Evolutionary conservation across 371 early-diverging fungal species (phyloP).

Genomic region (Catenaria anguillulae): DNA sequence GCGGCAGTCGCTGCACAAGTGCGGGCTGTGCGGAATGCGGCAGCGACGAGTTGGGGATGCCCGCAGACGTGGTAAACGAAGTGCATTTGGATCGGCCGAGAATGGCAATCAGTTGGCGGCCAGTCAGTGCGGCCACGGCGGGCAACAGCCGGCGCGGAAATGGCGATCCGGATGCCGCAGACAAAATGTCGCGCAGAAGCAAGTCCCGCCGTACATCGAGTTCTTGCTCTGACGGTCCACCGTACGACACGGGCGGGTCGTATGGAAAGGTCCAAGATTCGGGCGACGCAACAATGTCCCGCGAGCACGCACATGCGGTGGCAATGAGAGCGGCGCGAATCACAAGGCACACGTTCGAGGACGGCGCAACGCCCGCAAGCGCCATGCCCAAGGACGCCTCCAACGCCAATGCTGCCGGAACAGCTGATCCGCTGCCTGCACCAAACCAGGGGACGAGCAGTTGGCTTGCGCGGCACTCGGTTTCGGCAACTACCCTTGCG

Average conservation of each 20-base stretch:
- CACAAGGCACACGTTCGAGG: neutral
- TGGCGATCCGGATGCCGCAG: neutral
- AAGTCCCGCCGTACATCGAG: slow-evolving; percentile 1
- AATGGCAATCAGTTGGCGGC: neutral
- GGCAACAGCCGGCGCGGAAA: neutral
- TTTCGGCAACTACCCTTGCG: neutral
- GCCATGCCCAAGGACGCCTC: neutral
- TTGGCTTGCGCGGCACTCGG: neutral
- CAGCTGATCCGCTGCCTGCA: no score
- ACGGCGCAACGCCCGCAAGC: neutral
- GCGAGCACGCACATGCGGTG: neutral
- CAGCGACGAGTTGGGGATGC: no score
- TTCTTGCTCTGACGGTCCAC: neutral
- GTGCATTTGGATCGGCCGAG: neutral
- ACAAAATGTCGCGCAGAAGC: neutral
- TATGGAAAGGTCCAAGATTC: neutral
- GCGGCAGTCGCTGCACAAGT: no score
- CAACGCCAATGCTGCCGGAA: neutral
- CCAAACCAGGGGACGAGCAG: no score
- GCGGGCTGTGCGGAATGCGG: no score
- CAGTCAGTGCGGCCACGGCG: neutral
- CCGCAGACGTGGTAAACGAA: no score
- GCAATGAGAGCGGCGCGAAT: neutral
- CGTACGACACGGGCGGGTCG: neutral
- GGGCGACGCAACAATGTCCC: neutral